A percentile compares a stretch with the other conserved stretches of the same genome.
Evolutionary conservation across 306 rosid genomes (phyloP).

Genomic region (Vigna mungo): DNA sequence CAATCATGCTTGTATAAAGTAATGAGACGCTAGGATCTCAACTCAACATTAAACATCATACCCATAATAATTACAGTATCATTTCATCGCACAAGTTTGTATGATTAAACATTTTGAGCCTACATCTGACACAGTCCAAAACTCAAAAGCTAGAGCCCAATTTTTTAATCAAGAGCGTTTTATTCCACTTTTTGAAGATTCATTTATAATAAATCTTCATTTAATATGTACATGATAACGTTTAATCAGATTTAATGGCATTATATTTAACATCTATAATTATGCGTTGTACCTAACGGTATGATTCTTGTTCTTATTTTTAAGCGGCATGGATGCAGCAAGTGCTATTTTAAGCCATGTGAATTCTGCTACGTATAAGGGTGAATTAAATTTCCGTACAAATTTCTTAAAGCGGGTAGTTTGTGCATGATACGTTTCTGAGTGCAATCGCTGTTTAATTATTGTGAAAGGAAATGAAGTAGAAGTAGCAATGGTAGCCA

Average conservation of each 20-base stretch:
- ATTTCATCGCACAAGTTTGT: constrained; percentile 40
- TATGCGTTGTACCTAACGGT: constrained; percentile 3
- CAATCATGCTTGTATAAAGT: constrained; percentile 38
- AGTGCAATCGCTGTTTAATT: constrained; percentile 21
- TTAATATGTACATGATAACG: too few relatives aligned
- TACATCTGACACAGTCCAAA: not conserved
- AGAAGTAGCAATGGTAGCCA: constrained; percentile 20
- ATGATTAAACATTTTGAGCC: constrained; percentile 29
- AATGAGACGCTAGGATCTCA: constrained; percentile 42
- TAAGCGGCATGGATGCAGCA: constrained; percentile 18
- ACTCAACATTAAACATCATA: constrained; percentile 42
- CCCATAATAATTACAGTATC: constrained; percentile 48
- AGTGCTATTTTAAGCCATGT: constrained; percentile 52
- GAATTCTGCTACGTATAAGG: constrained; percentile 30
- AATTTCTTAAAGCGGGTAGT: constrained; percentile 25
- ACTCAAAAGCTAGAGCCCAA: not conserved
- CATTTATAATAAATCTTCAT: too few relatives aligned
- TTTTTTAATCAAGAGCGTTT: not conserved
- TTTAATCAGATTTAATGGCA: too few relatives aligned
- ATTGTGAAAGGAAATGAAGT: constrained; percentile 41
- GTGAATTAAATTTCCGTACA: constrained; percentile 40
- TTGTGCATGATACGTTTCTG: constrained; percentile 43
- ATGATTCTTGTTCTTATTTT: constrained; percentile 2
- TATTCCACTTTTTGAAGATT: too few relatives aligned
- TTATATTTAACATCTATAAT: not conserved